Evolutionary conservation across 345 rosid genomes (phyloP), one percentile per base, ranked within the genome.

Genomic region (Eucalyptus globulus): DNA sequence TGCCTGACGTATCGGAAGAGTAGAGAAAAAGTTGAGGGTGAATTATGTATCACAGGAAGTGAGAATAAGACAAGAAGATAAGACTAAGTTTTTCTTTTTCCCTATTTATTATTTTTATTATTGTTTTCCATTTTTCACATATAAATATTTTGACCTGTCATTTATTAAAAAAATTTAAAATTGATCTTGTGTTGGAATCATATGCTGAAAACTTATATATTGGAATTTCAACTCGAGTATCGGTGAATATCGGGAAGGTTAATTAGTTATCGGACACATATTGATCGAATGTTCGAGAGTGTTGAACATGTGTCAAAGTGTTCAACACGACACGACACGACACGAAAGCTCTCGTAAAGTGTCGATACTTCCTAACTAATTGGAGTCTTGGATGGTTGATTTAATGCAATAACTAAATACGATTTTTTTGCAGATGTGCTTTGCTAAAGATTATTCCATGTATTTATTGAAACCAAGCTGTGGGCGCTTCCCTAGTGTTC

Each of bases 271-370:
- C 0, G 3, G 2, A 50, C 19, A 49, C 2, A 0, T 49, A 2
- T 49, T 12, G 2, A 16, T 51, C 0, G 22, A 17, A 0, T 51
- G 0, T 51, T 0, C 4, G 9, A 51, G 2, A 17, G 22, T 17
- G 1, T 51, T 0, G 9, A 0, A 51, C 9, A 17, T 0, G 9
- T 51, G 21, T 51, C 1, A 1, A 49, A 49, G 2, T 49, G 0
- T 49, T 49, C 0, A 6, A 49, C 51, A 49, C 6, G 16, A 51
- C 9, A 51, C 1, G 2, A 49, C 50, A 49, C 6, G 16, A 51
- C 9, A 51, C 2, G 1, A 7, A 17, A 0, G 2, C 22, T 0
- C 9, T 17, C 0, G 0, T 0, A 51, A 10, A 19, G 5, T 53
- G 24, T 53, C 4, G 56, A 0, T 53, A 53, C 5, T 53, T 53